Evolutionary conservation across 2,329 filamentous ascomycete species (phyloP).

Genomic region (Alternaria sp.): DNA sequence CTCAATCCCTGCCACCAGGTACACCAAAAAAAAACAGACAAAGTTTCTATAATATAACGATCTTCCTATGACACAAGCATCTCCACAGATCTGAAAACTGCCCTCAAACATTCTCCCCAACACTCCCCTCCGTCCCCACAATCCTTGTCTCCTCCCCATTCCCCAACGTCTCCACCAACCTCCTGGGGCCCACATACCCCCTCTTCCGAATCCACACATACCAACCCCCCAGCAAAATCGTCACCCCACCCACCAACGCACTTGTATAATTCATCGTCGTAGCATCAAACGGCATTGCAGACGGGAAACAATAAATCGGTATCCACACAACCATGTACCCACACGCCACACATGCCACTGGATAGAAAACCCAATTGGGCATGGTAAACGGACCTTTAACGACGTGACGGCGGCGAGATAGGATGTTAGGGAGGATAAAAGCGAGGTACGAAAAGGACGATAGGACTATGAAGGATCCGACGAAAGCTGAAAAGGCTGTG

Average conservation of each 20-base stretch:
- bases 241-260: conserved; percentile 62
- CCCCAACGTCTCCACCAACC: conserved; percentile 32
- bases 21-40: not conserved
- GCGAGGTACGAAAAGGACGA: conserved; percentile 67
- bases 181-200: conserved; percentile 53
- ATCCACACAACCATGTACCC: conserved; percentile 68
- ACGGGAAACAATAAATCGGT: conserved; percentile 69
- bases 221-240: conserved; percentile 60
- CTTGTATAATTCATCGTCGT: conserved; percentile 64
- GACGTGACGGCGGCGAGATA: conserved; percentile 54
- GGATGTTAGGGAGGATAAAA: conserved; percentile 64
- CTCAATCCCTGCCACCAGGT: no score
- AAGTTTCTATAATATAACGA: no score
- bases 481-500: conserved; percentile 72
- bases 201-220: conserved; percentile 48
- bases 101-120: not conserved
- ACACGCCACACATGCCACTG: conserved; percentile 62
- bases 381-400: conserved; percentile 68
- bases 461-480: conserved; percentile 67
- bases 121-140: not conserved
- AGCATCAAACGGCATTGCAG: conserved; percentile 56
- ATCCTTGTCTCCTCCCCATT: conserved; percentile 17
- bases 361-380: conserved; percentile 51
- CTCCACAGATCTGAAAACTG: not conserved
- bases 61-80: no score